A percentile compares a stretch with the other conserved stretches of the same genome.
phyloP scores from a whole-genome alignment of 2,329 filamentous ascomycete species.

The Didymella arachidicola region DNA sequence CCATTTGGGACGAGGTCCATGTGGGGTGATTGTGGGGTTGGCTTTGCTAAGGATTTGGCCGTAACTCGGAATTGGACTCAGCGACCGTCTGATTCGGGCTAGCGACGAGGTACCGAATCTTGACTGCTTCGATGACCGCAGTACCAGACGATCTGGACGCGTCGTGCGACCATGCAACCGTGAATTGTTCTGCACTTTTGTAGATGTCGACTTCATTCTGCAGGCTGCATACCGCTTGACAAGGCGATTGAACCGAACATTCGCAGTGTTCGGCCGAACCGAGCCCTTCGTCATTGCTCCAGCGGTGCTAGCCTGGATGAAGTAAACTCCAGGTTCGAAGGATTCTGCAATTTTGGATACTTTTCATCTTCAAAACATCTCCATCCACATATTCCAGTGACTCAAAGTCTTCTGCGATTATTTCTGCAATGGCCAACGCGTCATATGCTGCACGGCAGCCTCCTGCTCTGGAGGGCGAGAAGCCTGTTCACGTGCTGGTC shows the following conservation, averaged over 20 bases:
- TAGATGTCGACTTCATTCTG: neutral
- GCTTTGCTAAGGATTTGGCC: neutral
- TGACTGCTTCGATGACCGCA: slow-evolving; percentile 3
- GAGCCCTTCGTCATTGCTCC: slow-evolving; percentile 15
- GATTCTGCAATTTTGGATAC: neutral
- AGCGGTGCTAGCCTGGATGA: slow-evolving; percentile 8
- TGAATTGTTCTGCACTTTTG: neutral
- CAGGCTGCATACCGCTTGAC: slow-evolving; percentile 5
- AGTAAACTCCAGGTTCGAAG: slow-evolving; percentile 26
- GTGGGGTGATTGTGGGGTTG: slow-evolving; percentile 22
- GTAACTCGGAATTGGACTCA: slow-evolving; percentile 9
- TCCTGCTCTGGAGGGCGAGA: slow-evolving; percentile 36
- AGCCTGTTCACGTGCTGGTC: slow-evolving; percentile 47
- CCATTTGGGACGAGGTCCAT: slow-evolving; percentile 6
- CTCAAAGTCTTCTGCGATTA: neutral
- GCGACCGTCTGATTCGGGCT: slow-evolving; percentile 7
- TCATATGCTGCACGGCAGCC: slow-evolving; percentile 42
- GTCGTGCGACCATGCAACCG: slow-evolving; percentile 7
- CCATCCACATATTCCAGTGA: neutral
- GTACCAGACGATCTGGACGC: slow-evolving; percentile 5
- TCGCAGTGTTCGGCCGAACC: neutral
- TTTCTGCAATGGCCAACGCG: slow-evolving; percentile 26
- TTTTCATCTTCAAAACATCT: neutral
- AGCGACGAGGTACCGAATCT: slow-evolving; percentile 5
- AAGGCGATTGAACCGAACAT: neutral